Evolutionary conservation across 352 stramenopile genomes (phyloP).

Genomic region (Stephanocyclus meneghinianus): DNA sequence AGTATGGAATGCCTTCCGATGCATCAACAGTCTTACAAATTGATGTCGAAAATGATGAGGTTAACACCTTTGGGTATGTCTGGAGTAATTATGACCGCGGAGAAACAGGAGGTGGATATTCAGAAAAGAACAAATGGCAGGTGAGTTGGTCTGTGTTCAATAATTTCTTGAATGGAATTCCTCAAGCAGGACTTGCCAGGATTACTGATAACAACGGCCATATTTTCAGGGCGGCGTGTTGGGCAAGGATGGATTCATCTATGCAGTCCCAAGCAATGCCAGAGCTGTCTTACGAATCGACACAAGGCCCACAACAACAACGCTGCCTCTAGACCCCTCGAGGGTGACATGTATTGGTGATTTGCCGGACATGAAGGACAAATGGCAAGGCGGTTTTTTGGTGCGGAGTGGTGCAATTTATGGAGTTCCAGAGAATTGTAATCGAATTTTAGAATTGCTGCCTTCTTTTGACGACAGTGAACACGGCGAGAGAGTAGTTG

Average conservation of each 20-base stretch:
- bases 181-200: background rate
- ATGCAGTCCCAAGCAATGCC: conserved; percentile 32
- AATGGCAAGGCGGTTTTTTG: conserved; percentile 70
- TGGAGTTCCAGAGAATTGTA: conserved; percentile 72
- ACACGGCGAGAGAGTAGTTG: background rate
- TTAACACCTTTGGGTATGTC: conserved; percentile 63
- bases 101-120: background rate
- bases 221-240: conserved; percentile 19
- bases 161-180: background rate
- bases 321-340: background rate
- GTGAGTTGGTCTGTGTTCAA: background rate
- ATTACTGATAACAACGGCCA: conserved; percentile 1
- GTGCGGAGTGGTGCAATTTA: conserved; percentile 67
- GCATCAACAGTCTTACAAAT: conserved; percentile 67
- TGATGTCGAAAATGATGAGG: conserved; percentile 54
- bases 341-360: conserved; percentile 29
- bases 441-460: conserved; percentile 64
- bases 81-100: conserved; percentile 19
- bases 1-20: conserved; percentile 71
- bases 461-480: conserved; percentile 10
- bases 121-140: conserved; percentile 76
- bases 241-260: conserved; percentile 26
- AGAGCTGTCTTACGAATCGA: conserved; percentile 35
- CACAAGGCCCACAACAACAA: conserved; percentile 16
- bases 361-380: conserved; percentile 62